Evolutionary conservation across 2,329 filamentous ascomycete genomes (phyloP), one percentile per base, ranked within the genome.

Genomic region (Alternaria tenuissima): DNA sequence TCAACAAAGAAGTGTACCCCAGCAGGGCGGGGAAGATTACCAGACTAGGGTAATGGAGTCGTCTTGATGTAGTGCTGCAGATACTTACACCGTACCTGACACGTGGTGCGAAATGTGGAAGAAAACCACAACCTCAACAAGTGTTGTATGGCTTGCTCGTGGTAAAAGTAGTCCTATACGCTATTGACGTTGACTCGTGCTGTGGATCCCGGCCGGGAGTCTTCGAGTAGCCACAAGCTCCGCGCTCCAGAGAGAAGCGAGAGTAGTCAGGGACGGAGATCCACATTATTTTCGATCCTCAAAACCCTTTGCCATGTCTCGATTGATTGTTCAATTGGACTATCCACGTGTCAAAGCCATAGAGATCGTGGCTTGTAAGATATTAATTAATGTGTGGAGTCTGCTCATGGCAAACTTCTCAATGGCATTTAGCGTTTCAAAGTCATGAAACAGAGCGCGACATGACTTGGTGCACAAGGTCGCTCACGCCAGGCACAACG

Each of bases 361-460:
- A 9, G n/a, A 2, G 22, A 16, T 26, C 49, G 55, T 55, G 46
- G 49, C 55, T 47, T 55, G 64, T 61, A 39, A 47, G 62, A 64
- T 49, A 41, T 64, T 61, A 55, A 67, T 68, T 62, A 39, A 18
- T 44, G 52, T 41, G 38, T 49, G 30, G 46, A 49, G 20, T 49
- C 18, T 49, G 34, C 16, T 36, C 34, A 38, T 36, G 46, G 32
- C 20, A 49, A 49, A 36, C 30, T 38, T 38, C 16, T 49, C 20
- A 41, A 49, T 48, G 26, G 34, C 44, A 56, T 42, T 39, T 47
- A 30, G 49, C 32, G 56, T 59, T 59, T 55, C 52, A 43, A 39
- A 30, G 46, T 51, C 26, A 47, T 60, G 60, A 64, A 64, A 67
- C 62, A 42, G 51, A 59, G 47, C 30, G 61, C 28, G 32, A 52